A percentile compares a stretch with the other conserved stretches of the same genome.
These are phyloP conservation scores for Eucalyptus sideroxylon DNA, from an alignment of 345 rosid species.

Conservation along the genomic window DNA sequence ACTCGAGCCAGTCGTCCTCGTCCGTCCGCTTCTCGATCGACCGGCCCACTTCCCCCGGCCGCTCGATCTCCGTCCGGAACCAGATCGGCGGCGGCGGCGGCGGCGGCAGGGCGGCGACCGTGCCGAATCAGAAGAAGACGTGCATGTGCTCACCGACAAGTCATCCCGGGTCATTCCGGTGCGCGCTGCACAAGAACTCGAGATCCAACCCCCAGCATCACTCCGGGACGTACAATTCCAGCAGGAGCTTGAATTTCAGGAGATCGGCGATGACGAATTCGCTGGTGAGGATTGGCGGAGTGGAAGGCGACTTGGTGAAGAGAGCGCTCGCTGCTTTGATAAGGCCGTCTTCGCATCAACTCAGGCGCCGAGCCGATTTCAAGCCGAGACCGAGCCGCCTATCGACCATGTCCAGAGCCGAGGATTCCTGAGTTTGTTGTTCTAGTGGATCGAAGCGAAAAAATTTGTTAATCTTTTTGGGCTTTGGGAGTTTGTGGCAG, in stretches of 20 bases:
- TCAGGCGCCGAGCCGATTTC: constrained; percentile 31
- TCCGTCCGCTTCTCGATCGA: constrained; percentile 28
- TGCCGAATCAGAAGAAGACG: constrained; percentile 15
- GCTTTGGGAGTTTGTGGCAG: neutral
- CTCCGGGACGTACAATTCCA: constrained; percentile 2
- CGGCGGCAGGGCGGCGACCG: neutral
- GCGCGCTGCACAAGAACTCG: constrained; percentile 24
- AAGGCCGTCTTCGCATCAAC: constrained; percentile 51
- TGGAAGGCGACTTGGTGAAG: constrained; percentile 54
- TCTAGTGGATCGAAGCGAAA: neutral
- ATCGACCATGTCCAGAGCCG: constrained; percentile 27
- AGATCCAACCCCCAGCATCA: neutral
- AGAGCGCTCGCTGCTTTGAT: constrained; percentile 46
- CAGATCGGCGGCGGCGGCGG: neutral
- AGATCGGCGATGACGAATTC: constrained; percentile 61
- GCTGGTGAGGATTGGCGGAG: constrained; percentile 48
- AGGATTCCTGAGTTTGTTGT: neutral
- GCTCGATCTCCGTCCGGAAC: constrained; percentile 17
- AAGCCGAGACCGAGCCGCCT: constrained; percentile 38
- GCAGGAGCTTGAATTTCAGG: constrained; percentile 23
- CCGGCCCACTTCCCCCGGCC: constrained; percentile 10
- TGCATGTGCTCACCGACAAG: constrained; percentile 45
- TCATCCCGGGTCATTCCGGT: constrained; percentile 46
- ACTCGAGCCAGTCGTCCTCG: constrained; percentile 3
- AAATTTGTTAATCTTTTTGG: too few species aligned